Evolutionary conservation across 2,329 filamentous ascomycete genomes (phyloP), one percentile per base, ranked within the genome.

Genomic region (Colletotrichum lentis): DNA sequence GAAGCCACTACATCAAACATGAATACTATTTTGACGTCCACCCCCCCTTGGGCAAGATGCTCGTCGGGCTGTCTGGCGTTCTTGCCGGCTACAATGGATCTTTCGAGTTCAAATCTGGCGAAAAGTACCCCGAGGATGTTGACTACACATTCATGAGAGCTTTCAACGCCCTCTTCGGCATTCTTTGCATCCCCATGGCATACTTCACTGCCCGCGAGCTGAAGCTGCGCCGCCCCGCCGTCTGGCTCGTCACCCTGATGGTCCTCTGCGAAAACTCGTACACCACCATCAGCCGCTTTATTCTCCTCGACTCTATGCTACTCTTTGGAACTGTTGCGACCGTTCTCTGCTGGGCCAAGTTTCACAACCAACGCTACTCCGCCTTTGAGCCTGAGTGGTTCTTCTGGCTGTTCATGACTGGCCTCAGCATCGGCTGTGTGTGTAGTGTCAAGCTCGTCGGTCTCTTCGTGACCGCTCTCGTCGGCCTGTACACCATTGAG

Each of bases 181-280:
- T 94, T 70, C 84, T 96, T 69, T 97, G 93, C 77, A 90, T 99
- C 54, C 96, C 96, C 20, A 82, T 99, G 80, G 95, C 96, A 64
- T 99, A 98, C 84, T 98, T 88, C 79, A 99, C 96, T 44, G 95
- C 95, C 41, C 92, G 91, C 75, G 94, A 97, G 80, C 84, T 99
- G 74, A 92, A 94, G 77, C 90, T 98, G 77, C 90, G 89, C 77
- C 89, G 91, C 72, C 90, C 93, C 49, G 91, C 94, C 57, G 93
- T 97, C 73, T 99, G 96, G 96, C 86, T 99, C 65, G 90, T 98
- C 67, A 96, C 94, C 22, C 84, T 98, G 74, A 97, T 97, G 93
- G 94, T 99, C 52, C 88, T 99, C 49, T 99, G 94, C 84, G 96
- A 99, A 80, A 99, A 99, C 84, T 98, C 96, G 59, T 99, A 98